Conservation (phyloP, 2,329 filamentous ascomycete genomes). For the Phaeosphaeriaceae sp. region DNA sequence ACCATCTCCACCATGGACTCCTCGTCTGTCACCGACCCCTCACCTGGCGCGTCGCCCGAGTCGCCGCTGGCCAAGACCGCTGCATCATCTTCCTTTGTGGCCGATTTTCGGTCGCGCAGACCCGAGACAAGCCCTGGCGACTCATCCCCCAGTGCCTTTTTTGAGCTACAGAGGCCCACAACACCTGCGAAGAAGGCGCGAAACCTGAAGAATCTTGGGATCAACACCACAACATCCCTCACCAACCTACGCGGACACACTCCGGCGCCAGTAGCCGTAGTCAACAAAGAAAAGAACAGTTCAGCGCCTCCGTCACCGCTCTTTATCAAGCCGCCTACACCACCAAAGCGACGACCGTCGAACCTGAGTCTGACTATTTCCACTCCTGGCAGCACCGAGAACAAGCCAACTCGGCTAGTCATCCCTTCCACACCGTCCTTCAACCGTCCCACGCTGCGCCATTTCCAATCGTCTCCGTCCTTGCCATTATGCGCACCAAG, state of each 20-base stretch:
- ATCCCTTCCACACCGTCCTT: slow-evolving; percentile 66
- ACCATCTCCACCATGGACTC: slow-evolving; percentile 93
- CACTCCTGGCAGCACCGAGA: slow-evolving; percentile 67
- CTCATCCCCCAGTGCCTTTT: slow-evolving; percentile 58
- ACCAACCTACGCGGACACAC: slow-evolving; percentile 53
- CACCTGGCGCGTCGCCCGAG: slow-evolving; percentile 87
- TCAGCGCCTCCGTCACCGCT: slow-evolving; percentile 75
- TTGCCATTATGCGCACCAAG: slow-evolving; percentile 62
- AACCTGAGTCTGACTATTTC: slow-evolving; percentile 76
- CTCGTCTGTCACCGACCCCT: slow-evolving; percentile 86
- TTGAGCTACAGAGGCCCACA: slow-evolving; percentile 56
- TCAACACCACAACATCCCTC: slow-evolving; percentile 67
- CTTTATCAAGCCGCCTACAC: slow-evolving; percentile 81
- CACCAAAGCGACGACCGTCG: slow-evolving; percentile 73
- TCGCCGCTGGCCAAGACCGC: slow-evolving; percentile 80
- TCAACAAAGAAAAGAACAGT: slow-evolving; percentile 53
- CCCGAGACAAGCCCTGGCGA: slow-evolving; percentile 51
- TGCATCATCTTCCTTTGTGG: slow-evolving; percentile 71
- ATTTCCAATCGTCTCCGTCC: slow-evolving; percentile 69
- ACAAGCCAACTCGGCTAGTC: slow-evolving; percentile 61
- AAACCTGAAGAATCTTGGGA: slow-evolving; percentile 84
- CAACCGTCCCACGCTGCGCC: slow-evolving; percentile 60
- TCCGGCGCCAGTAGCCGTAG: slow-evolving; percentile 60
- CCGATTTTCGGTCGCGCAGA: slow-evolving; percentile 56
- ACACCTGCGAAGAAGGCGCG: slow-evolving; percentile 72